Evolutionary conservation across 2,329 filamentous ascomycete species (phyloP).

Genomic region (Chrysosporium keratinophilum): DNA sequence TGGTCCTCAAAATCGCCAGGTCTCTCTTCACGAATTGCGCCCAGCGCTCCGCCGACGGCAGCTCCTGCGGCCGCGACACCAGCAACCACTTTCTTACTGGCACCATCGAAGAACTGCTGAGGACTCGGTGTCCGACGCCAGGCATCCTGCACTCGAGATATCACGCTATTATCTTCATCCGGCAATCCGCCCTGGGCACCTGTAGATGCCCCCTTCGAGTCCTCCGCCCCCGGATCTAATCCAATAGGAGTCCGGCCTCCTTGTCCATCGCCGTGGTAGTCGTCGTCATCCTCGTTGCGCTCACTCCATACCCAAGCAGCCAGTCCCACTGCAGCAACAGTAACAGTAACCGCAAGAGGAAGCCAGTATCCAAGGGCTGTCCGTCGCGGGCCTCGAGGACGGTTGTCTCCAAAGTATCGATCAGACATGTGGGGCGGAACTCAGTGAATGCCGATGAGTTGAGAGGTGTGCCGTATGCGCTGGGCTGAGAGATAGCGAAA

Average conservation of each 20-base stretch:
- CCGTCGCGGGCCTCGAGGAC: constrained; percentile 30
- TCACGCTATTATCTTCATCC: constrained; percentile 50
- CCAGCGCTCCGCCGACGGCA: constrained; percentile 69
- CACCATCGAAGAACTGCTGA: constrained; percentile 76
- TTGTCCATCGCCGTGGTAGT: constrained; percentile 45
- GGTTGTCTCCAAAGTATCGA: constrained; percentile 29
- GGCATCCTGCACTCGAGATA: constrained; percentile 68
- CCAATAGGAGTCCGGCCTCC: constrained; percentile 21
- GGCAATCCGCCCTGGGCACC: constrained; percentile 28
- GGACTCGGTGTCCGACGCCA: constrained; percentile 74
- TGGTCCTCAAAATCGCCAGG: constrained; percentile 72
- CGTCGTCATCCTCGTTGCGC: constrained; percentile 62
- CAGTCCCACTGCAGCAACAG: constrained; percentile 73
- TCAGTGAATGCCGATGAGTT: constrained; percentile 19
- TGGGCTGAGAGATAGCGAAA: not conserved
- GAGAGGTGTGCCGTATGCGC: not conserved
- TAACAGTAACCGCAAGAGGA: constrained; percentile 74
- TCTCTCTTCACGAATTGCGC: constrained; percentile 75
- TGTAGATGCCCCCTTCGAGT: constrained; percentile 25
- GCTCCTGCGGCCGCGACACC: constrained; percentile 75
- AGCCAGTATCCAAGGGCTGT: constrained; percentile 63
- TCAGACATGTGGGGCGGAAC: constrained; percentile 31
- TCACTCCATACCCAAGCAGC: constrained; percentile 94
- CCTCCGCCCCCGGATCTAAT: constrained; percentile 20
- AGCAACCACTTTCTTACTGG: constrained; percentile 68